Evolutionary conservation across 1,139 yeast species (phyloP).

Genomic region (Scheffersomyces illinoinensis): DNA sequence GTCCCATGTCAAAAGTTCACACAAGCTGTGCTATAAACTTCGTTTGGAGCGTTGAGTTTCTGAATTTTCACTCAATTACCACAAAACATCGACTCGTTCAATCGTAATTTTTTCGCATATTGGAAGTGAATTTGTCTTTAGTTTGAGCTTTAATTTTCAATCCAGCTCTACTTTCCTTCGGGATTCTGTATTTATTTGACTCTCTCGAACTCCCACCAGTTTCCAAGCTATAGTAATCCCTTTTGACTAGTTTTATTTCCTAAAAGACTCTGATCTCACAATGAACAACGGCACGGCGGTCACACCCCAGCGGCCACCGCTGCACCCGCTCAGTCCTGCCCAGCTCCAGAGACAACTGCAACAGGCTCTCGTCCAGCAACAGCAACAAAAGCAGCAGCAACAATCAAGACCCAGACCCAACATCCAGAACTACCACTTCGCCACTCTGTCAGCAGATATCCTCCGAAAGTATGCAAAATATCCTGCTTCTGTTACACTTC

Average conservation of each 20-base stretch:
- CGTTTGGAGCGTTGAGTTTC: neutral
- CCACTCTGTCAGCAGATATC: constrained; percentile 74
- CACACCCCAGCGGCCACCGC: constrained; percentile 24
- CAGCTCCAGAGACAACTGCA: constrained; percentile 34
- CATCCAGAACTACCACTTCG: constrained; percentile 50
- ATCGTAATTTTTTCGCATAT: too few species aligned
- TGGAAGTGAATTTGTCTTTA: neutral
- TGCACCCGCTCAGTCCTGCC: constrained; percentile 11
- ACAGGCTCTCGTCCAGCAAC: constrained; percentile 38
- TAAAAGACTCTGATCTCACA: neutral
- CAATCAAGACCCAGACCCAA: constrained; percentile 41
- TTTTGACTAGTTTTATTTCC: neutral
- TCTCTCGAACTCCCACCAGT: neutral
- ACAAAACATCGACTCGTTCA: neutral
- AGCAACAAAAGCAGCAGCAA: constrained; percentile 25
- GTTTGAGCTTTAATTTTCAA: neutral
- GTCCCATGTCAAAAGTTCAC: neutral
- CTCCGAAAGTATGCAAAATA: constrained; percentile 73
- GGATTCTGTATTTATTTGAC: neutral
- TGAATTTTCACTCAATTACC: neutral
- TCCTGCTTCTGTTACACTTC: constrained; percentile 84
- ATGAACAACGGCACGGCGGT: constrained; percentile 19
- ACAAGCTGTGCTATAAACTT: neutral
- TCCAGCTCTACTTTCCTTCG: neutral
- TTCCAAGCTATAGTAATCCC: too few species aligned